Conservation (phyloP, 495 filamentous ascomycete species). For the Amniculicola lignicola region DNA sequence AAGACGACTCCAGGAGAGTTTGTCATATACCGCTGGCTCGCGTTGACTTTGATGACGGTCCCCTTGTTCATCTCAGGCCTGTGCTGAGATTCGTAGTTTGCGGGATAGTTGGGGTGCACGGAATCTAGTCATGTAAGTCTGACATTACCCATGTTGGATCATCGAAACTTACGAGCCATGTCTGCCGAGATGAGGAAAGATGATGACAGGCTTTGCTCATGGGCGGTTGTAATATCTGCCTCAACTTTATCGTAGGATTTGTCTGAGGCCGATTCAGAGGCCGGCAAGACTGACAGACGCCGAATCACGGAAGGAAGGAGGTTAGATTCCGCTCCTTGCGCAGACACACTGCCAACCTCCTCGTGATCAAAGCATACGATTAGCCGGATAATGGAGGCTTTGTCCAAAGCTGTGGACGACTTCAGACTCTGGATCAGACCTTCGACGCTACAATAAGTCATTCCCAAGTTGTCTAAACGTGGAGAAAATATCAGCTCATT, state of each 20-base stretch:
- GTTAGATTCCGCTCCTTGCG: constrained; percentile 92
- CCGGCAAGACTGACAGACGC: constrained; percentile 75
- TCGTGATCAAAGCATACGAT: constrained; percentile 96
- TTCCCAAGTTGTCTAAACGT: constrained; percentile 88
- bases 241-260: constrained; percentile 50
- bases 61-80: constrained; percentile 94
- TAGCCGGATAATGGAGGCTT: constrained; percentile 78
- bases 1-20: constrained; percentile 94
- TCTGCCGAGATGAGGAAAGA: constrained; percentile 95
- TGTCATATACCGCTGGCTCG: constrained; percentile 92
- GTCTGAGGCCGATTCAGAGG: constrained; percentile 50
- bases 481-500: constrained; percentile 93
- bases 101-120: constrained; percentile 88
- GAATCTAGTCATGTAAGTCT: no score
- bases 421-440: constrained; percentile 78
- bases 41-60: constrained; percentile 95
- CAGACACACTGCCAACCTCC: constrained; percentile 86
- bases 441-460: constrained; percentile 84
- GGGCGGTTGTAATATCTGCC: constrained; percentile 65
- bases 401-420: constrained; percentile 58
- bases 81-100: constrained; percentile 88
- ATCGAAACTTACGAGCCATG: no score
- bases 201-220: constrained; percentile 87
- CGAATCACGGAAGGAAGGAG: constrained; percentile 84
- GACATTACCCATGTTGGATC: no score